Evolutionary conservation across 805 yeast species (phyloP), one percentile per base, ranked within the genome.

Genomic region (Candida maesae): DNA sequence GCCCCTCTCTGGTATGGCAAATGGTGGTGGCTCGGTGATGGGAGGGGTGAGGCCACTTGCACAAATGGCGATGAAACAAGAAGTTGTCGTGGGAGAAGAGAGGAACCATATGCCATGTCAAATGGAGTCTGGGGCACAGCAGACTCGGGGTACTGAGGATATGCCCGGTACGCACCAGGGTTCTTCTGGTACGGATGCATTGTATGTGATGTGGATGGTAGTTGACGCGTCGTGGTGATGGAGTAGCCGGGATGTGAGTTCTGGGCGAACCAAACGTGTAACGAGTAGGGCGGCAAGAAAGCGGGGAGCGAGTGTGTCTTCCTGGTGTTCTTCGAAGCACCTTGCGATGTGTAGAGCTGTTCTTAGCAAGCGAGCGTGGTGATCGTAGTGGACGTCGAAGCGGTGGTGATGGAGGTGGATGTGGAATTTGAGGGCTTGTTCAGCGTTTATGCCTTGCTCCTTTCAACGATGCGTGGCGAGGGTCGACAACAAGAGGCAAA

Each of bases 51-150:
- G 40, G 71, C 74, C 1, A 66, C 60, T 16, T 63, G 57, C 9
- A 76, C 63, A 52, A 72, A 80, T 0, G 87, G 87, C 3, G 86
- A 79, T 4, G 77, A 70, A 43, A 77, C 64, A 36, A 81, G 61
- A 38, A 81, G 60, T 51, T 79, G 83, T 14, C 81, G 65, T 1
- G 89, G 89, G 15, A 81, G 61, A 68, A 81, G 68, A 12, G 81
- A 73, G 5, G 77, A 73, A 8, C 83, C 79, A 51, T 79, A 80
- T 4, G 73, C 63, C 42, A 73, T 58, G 53, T 81, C 86, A 51
- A 79, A 70, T 2, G 87, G 85, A 3, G 82, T 71, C 29, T 59
- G 67, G 3, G 79, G 78, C 10, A 66, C 40, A 5, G 46, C 40
- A 8, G 36, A 33, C 37, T 44, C 34, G 10, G 46, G 38, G 27